phyloP scores from a whole-genome alignment of 106 monocot species.

The Gastrodia elata region DNA sequence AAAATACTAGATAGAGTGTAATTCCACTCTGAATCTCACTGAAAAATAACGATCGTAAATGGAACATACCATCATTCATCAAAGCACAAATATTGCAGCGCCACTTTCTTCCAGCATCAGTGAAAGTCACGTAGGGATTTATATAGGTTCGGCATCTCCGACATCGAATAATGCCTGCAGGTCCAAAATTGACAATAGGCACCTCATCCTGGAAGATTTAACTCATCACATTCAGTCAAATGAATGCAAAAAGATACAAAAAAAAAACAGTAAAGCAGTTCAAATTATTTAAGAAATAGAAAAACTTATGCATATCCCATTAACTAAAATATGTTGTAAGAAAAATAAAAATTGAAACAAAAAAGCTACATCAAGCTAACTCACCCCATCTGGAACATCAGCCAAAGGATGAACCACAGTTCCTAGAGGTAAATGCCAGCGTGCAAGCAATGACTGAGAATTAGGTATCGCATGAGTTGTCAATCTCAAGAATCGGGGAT shows the following conservation, averaged over 20 bases:
- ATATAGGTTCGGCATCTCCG: constrained; percentile 88
- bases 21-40: neutral
- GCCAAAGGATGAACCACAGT: constrained; percentile 86
- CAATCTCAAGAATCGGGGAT: constrained; percentile 73
- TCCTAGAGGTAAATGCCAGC: constrained; percentile 98
- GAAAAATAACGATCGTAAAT: neutral
- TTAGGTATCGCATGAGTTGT: constrained; percentile 87
- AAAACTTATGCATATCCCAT: neutral
- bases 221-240: neutral
- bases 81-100: constrained; percentile 93
- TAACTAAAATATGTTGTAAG: neutral
- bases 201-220: constrained; percentile 73
- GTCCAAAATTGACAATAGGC: constrained; percentile 89
- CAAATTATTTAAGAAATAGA: neutral
- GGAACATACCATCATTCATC: constrained; percentile 81
- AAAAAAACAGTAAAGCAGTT: neutral
- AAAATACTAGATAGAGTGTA: neutral
- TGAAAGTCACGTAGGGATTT: constrained; percentile 88
- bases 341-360: neutral
- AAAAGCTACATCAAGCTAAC: constrained; percentile 3
- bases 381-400: constrained; percentile 83
- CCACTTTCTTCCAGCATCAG: constrained; percentile 95
- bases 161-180: constrained; percentile 78
- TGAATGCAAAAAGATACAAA: neutral
- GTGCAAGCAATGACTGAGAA: constrained; percentile 80